phyloP scores from a whole-genome alignment of 2,329 filamentous ascomycete genomes.

The Cytospora piceicola region DNA sequence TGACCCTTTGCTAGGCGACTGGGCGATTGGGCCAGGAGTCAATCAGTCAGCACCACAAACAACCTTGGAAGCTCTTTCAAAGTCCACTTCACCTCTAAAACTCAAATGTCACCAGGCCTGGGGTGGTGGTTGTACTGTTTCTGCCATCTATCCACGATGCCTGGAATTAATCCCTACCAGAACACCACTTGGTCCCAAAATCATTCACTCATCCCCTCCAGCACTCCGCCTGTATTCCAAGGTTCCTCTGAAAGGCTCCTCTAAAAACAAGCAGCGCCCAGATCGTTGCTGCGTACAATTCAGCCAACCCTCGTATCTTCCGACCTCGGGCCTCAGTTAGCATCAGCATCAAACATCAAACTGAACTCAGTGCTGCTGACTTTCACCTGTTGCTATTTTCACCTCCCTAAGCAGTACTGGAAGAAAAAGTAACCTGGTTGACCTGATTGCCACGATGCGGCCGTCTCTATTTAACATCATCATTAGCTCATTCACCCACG shows the following conservation, averaged over 20 bases:
- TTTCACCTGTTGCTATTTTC: conserved; percentile 5
- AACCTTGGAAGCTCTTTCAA: not conserved
- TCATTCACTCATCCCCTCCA: not conserved
- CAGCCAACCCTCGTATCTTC: not conserved
- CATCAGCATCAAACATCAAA: not conserved
- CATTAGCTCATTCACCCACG: not conserved
- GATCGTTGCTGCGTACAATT: too few species aligned
- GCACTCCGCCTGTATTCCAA: not conserved
- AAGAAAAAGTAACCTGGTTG: not conserved
- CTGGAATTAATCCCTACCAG: not conserved
- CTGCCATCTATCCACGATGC: not conserved
- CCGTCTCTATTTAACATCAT: not conserved
- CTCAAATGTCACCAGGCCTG: not conserved
- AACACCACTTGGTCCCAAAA: not conserved
- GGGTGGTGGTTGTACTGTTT: not conserved
- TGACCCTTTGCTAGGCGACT: not conserved
- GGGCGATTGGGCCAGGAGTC: not conserved
- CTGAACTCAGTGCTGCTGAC: not conserved
- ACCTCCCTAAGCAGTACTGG: not conserved
- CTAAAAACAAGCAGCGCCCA: not conserved
- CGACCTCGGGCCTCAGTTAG: conserved; percentile 13
- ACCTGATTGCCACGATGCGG: not conserved
- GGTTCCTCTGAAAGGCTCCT: too few species aligned
- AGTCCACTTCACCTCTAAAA: not conserved
- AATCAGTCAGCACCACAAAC: not conserved